Percentiles rank a stretch among this genome's conserved stretches.
These are phyloP conservation scores for Sparassis latifolia DNA, from an alignment of 1,284 basidiomycete genomes.

Conservation along the genomic window DNA sequence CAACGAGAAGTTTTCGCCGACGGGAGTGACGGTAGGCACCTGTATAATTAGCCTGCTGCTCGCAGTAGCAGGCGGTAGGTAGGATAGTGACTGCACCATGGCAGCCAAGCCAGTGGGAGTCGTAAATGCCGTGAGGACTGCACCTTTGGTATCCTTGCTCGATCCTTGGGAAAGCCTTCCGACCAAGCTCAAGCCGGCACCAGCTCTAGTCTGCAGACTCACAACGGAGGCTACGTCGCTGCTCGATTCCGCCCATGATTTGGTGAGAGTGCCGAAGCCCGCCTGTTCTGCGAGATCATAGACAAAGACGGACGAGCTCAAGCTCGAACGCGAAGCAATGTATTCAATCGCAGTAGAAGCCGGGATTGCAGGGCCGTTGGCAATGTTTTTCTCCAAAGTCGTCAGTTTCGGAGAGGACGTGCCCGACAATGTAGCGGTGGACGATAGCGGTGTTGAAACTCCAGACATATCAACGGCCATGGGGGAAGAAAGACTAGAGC, in stretches of 20 bases:
- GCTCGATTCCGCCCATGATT: conserved; percentile 42
- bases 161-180: conserved; percentile 77
- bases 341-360: conserved; percentile 65
- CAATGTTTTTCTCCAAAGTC: conserved; percentile 14
- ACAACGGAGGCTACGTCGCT: conserved; percentile 49
- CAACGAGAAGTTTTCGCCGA: conserved; percentile 60
- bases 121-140: conserved; percentile 69
- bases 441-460: conserved; percentile 24
- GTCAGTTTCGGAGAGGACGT: conserved; percentile 24
- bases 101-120: conserved; percentile 70
- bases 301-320: conserved; percentile 66
- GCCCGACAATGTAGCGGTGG: conserved; percentile 26
- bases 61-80: conserved; percentile 56
- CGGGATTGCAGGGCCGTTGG: conserved; percentile 27
- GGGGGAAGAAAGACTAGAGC: conserved; percentile 2
- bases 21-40: conserved; percentile 64
- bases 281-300: conserved; percentile 78
- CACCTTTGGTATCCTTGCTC: conserved; percentile 55
- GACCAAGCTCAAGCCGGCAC: conserved; percentile 79
- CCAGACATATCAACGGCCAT: conserved; percentile 23
- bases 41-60: conserved; percentile 71
- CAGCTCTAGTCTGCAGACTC: conserved; percentile 78
- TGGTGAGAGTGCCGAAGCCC: conserved; percentile 69
- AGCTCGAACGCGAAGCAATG: conserved; percentile 45
- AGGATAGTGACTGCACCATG: conserved; percentile 67